Evolutionary conservation across 257 asterid species (phyloP), one percentile per base, ranked within the genome.

Genomic region (Primulina tabacum): DNA sequence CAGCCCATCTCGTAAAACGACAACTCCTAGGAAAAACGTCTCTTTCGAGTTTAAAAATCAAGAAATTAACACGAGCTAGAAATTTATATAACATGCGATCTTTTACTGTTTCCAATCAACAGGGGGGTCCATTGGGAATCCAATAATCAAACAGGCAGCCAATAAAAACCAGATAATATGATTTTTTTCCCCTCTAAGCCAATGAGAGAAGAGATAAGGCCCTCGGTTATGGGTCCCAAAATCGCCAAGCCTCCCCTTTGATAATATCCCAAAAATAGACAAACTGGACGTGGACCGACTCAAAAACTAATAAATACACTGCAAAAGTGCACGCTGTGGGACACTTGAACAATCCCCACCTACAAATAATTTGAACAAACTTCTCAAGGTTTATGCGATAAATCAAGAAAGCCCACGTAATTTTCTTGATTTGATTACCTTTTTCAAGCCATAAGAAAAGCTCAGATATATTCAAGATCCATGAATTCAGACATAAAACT

Each of bases 321-420:
- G 68, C 61, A 77, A 90, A 88, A 85, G 93, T 86, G 86, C 86
- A 70, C 52, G 35, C 43, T 59, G 91, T 82, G 86, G 92, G 92
- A 78, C 96, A 77, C 12, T 55, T 12, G 18, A 16, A 50, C 56
- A 1, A 50, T 16, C 67, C 62, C 34, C 28, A 20, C 17, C n/a
- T 73, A 71, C 82, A 81, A 79, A 80, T 86, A 75, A 87, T 82
- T 87, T 50, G 86, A 81, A 71, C 67, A 52, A 67, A 24, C 26
- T 24, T 24, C 26, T 67, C 56, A 11, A 62, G 5, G 4, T 52
- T 68, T 60, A 20, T 62, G 53, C 75, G 75, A 62, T 63, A 17
- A 73, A 75, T 74, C 77, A 64, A 24, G 16, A 69, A 67, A 60
- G 50, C 57, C 68, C 17, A 11, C 50, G 0, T 14, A 34, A 55